phyloP scores from a whole-genome alignment of 2,329 filamentous ascomycete genomes.

The Bretziella fagacearum region DNA sequence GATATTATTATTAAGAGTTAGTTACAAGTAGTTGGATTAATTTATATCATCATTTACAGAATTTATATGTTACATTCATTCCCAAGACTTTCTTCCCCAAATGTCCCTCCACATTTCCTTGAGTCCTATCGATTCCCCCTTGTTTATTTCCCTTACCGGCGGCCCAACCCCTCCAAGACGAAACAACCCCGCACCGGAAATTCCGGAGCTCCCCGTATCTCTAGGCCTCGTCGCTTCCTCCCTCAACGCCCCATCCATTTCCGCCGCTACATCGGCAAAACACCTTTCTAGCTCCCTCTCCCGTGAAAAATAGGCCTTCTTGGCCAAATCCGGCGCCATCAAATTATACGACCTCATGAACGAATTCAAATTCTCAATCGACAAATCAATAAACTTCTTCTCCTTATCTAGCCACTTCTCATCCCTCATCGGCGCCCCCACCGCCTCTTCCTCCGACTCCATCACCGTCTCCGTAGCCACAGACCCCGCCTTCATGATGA shows the following conservation, averaged over 20 bases:
- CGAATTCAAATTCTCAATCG: constrained; percentile 61
- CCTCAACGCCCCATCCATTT: constrained; percentile 53
- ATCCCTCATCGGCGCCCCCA: constrained; percentile 53
- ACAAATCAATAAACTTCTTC: constrained; percentile 54
- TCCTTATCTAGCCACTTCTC: constrained; percentile 58
- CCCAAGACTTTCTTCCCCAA: constrained; percentile 27
- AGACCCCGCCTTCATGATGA: constrained; percentile 28
- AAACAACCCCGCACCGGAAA: neutral
- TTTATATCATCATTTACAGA: neutral
- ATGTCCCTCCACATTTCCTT: constrained; percentile 81
- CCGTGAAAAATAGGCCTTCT: constrained; percentile 79
- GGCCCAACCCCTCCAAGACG: constrained; percentile 22
- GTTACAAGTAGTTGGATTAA: neutral
- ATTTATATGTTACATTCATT: too few species aligned
- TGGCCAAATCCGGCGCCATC: constrained; percentile 80
- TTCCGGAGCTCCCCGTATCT: constrained; percentile 23
- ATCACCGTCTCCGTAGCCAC: constrained; percentile 16
- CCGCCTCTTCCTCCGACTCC: neutral
- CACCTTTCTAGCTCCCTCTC: constrained; percentile 67
- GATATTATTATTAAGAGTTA: too few species aligned
- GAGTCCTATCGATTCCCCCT: constrained; percentile 63
- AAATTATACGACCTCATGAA: constrained; percentile 83
- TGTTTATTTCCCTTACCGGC: constrained; percentile 40
- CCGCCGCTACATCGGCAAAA: constrained; percentile 71
- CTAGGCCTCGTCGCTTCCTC: constrained; percentile 37